Evolutionary conservation across 1,284 basidiomycete species (phyloP).

Genomic region (Hemileia vastatrix): DNA sequence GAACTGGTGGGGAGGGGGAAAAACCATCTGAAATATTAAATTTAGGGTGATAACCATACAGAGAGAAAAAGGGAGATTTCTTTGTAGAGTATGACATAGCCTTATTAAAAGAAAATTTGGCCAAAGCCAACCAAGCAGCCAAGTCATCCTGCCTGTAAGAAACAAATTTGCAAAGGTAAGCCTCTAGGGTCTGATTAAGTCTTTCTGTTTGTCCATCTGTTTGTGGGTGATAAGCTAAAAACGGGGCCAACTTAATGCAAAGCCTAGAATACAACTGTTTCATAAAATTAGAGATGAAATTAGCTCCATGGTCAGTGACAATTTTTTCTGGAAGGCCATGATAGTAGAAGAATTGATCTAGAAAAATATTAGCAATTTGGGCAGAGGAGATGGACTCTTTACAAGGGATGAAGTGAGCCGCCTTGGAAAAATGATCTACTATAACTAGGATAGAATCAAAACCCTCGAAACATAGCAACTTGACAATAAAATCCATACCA

Average conservation of each 20-base stretch:
- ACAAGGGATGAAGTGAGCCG: slow-evolving; percentile 40
- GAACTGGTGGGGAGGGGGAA: neutral
- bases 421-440: slow-evolving; percentile 48
- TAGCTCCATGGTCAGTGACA: neutral
- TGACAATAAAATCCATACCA: slow-evolving; percentile 50
- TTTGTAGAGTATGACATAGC: slow-evolving; percentile 32
- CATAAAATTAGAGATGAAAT: neutral
- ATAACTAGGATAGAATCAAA: slow-evolving; percentile 48
- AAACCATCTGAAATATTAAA: slow-evolving; percentile 12
- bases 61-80: slow-evolving; percentile 47
- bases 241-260: neutral
- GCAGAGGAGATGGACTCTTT: neutral
- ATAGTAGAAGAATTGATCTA: neutral
- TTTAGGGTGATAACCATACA: slow-evolving; percentile 45
- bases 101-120: neutral
- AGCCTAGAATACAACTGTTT: neutral
- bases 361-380: neutral
- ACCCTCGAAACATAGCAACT: slow-evolving; percentile 45
- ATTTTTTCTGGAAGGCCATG: slow-evolving; percentile 12
- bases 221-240: slow-evolving; percentile 8
- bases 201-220: slow-evolving; percentile 7
- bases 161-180: neutral
- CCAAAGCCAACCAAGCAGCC: neutral
- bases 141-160: neutral
- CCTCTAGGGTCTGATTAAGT: neutral